Evolutionary conservation across 2,329 filamentous ascomycete species (phyloP), one percentile per base, ranked within the genome.

Genomic region (Paraconiothyrium sp.): DNA sequence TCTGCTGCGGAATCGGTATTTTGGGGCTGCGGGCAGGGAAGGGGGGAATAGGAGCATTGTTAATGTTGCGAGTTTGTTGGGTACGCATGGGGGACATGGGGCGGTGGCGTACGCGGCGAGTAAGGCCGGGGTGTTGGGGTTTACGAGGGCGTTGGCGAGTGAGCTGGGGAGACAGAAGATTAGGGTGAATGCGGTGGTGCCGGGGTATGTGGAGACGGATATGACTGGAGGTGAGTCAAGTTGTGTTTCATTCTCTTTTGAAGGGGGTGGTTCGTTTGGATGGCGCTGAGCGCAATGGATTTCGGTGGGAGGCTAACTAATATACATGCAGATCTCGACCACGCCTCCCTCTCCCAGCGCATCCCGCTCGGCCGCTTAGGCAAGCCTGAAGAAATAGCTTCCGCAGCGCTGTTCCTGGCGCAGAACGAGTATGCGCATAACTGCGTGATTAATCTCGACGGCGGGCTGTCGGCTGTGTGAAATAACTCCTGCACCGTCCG

Each of bases 341-440:
- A 69, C 4, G 11, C 67, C n/a, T 61, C 71, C 8, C 74, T 82
- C n/a, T 59, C 76, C 24, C 72, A 81, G 39, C 74, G 82, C 54
- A 93, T 93, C 54, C 92, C 92, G 1, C 74, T 86, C 16, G 80
- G 81, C 34, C 88, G 92, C 34, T 88, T 94, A 65, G 93, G 92
- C 16, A 80, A 81, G 37, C 82, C 86, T 8, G 83, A 86, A 30
- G 93, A 97, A 76, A 87, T 96, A 35, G 92, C 93, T n/a, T 89
- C 94, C 72, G 92, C 93, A 58, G 92, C 90, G 50, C 74, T 90
- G 32, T 97, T 96, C 76, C 84, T 97, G 16, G 90, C 88, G 34
- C 84, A 85, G 50, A 97, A 95, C 77, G 82, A 86, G 64, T 97
- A 94, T 79, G 91, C 92, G 59, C 94, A 94, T 76, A 96, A 96